Conservation (phyloP, 1,139 yeast species). For the Taphrina betulina region DNA sequence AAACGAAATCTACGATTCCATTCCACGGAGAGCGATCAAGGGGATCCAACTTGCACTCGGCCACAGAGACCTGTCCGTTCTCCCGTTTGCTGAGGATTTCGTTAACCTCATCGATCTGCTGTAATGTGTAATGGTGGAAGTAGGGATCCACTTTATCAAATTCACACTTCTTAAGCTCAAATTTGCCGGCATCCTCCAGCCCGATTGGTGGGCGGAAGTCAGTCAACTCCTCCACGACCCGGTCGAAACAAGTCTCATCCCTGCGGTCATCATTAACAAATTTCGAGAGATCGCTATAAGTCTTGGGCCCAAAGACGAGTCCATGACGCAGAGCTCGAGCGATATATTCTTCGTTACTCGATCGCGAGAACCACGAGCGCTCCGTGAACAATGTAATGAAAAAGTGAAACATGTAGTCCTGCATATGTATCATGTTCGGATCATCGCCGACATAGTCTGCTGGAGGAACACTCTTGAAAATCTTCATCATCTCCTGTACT, state of each 20-base stretch:
- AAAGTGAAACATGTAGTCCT: constrained; percentile 75
- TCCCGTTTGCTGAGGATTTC: constrained; percentile 52
- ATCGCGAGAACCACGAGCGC: constrained; percentile 57
- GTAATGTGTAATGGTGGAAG: constrained; percentile 73
- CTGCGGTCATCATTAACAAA: constrained; percentile 74
- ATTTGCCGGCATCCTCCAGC: constrained; percentile 65
- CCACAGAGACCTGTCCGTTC: constrained; percentile 39
- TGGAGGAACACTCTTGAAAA: constrained; percentile 6
- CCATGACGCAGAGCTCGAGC: constrained; percentile 73
- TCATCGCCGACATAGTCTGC: constrained; percentile 12
- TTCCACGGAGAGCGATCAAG: constrained; percentile 11
- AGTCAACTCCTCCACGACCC: constrained; percentile 60
- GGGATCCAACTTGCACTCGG: constrained; percentile 34
- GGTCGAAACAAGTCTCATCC: constrained; percentile 71
- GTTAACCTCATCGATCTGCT: constrained; percentile 74
- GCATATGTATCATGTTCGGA: constrained; percentile 55
- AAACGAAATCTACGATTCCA: constrained; percentile 17
- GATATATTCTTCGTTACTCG: constrained; percentile 54
- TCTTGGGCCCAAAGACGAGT: constrained; percentile 69
- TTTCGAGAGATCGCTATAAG: constrained; percentile 67
- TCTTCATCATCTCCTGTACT: not conserved
- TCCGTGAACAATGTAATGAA: constrained; percentile 71
- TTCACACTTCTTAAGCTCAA: constrained; percentile 61
- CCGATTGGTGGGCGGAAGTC: constrained; percentile 64
- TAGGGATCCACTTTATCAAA: constrained; percentile 68